Evolutionary conservation across 1,284 basidiomycete species (phyloP).

Genomic region (Laetiporus sulphureus): DNA sequence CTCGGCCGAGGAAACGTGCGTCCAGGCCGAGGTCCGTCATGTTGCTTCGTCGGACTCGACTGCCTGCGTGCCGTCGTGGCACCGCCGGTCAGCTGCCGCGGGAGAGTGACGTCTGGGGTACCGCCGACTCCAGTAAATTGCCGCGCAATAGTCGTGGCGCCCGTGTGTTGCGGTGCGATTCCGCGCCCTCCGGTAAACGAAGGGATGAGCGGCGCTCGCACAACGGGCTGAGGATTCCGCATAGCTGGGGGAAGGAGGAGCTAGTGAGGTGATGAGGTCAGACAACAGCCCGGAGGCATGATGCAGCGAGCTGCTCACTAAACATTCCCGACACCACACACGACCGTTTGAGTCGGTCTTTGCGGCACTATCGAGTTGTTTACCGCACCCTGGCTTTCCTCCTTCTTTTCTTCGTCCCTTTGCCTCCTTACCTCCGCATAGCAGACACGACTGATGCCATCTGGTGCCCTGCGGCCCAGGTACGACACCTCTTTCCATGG

Average conservation of each 20-base stretch:
- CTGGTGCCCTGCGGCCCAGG: constrained; percentile 71
- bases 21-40: constrained; percentile 24
- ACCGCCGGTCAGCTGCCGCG: constrained; percentile 60
- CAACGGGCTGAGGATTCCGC: constrained; percentile 44
- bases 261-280: constrained; percentile 28
- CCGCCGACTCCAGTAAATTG: constrained; percentile 63
- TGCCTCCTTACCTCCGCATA: constrained; percentile 65
- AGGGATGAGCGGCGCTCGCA: constrained; percentile 37
- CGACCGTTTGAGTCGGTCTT: constrained; percentile 62
- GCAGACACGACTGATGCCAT: constrained; percentile 71
- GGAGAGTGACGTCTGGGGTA: constrained; percentile 36
- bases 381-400: constrained; percentile 69
- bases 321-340: constrained; percentile 79
- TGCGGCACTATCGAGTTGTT: constrained; percentile 76
- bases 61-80: constrained; percentile 56
- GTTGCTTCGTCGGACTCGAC: constrained; percentile 29
- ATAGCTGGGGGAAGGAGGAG: constrained; percentile 46
- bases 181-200: constrained; percentile 38
- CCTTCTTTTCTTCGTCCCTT: constrained; percentile 38
- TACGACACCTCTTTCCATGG: constrained; percentile 78
- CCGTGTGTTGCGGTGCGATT: constrained; percentile 51
- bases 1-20: constrained; percentile 27
- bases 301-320: constrained; percentile 39
- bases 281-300: background rate
- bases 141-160: constrained; percentile 64